A percentile compares a stretch with the other conserved stretches of the same genome.
Conservation (phyloP, 1,284 basidiomycete genomes). For the Ganoderma multipileum region DNA sequence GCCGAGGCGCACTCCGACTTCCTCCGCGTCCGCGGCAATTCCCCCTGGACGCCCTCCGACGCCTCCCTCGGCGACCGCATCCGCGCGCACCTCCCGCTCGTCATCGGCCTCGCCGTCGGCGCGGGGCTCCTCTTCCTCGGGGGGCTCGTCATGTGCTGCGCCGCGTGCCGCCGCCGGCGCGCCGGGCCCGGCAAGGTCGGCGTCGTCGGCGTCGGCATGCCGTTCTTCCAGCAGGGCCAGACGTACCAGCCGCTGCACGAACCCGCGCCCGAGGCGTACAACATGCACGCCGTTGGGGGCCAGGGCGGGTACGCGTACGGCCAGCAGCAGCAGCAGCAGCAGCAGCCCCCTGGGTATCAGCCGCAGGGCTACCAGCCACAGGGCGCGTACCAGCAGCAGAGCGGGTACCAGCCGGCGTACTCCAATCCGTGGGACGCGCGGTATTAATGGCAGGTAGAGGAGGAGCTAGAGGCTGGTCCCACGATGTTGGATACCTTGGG, state of each 20-base stretch:
- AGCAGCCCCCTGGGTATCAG: not conserved
- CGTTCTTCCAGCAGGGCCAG: slow-evolving; percentile 13
- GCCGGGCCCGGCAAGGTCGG: slow-evolving; percentile 5
- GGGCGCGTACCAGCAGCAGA: not conserved
- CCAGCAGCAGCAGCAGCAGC: not conserved
- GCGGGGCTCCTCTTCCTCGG: slow-evolving; percentile 44
- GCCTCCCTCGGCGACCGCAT: slow-evolving; percentile 14
- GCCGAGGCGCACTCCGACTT: slow-evolving; percentile 42
- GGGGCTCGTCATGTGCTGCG: slow-evolving; percentile 72
- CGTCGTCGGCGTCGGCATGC: slow-evolving; percentile 6
- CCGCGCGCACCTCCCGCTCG: slow-evolving; percentile 40
- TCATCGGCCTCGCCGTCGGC: slow-evolving; percentile 52
- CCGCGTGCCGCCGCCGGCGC: slow-evolving; percentile 42
- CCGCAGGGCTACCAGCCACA: not conserved
- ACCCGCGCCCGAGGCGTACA: slow-evolving; percentile 27
- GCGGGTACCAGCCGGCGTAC: slow-evolving; percentile 5
- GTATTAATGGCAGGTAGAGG: not conserved
- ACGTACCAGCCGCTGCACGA: slow-evolving; percentile 30
- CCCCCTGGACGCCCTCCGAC: slow-evolving; percentile 13
- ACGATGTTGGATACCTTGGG: not conserved
- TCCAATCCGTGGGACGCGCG: slow-evolving; percentile 23
- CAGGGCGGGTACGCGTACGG: slow-evolving; percentile 8
- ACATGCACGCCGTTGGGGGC: slow-evolving; percentile 8
- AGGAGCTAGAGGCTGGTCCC: not conserved
- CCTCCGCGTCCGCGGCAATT: slow-evolving; percentile 35